Base-by-base conservation (phyloP, 495 filamentous ascomycete species). In the Hypomontagnella submonticulosa region DNA sequence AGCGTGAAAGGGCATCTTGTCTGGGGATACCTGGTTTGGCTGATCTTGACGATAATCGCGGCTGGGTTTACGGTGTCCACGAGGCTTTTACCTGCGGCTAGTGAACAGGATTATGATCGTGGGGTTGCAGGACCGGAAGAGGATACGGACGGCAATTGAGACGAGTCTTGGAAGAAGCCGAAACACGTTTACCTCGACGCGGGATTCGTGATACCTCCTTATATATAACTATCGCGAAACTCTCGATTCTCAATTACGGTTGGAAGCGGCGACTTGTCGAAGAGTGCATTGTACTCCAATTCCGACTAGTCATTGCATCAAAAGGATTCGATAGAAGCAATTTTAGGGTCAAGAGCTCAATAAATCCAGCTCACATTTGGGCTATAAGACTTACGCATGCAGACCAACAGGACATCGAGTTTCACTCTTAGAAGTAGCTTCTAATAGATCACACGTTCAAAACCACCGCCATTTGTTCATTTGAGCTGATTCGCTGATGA, bases 11-110 rank as follows among this genome's bases (percentile, higher is more conserved):
- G 78, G 3, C 83, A 88, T 63, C 79, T 85, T 42, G 64, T 85
- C 0, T 73, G 77, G 44, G 89, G 88, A 0, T 84, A 91, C 65
- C 76, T 89, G 8, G 84, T 88, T 43, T 92, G 89, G 89, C 66
- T 87, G n/a, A 63, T 90, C 13, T 40, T 89, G 62, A 60, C 83
- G 19, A 12, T 77, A 0, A 33, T 87, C 32, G 84, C 82, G 12
- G n/a, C 73, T 10, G 79, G 70, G 0, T 78, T 85, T 20, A 79
- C 76, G 1, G 61, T 83, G 3, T 65, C 75, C 3, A 75, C 82
- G 13, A 74, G 74, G 42, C 84, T 73, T 15, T 66, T 90, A 34
- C 85, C 85, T 15, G 76, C 77, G 8, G 60, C 69, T 20, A 70
- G 71, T 19, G 71, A 74, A 50, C 67, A 70, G 53, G 47, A 43